Conservation (phyloP, 2,329 filamentous ascomycete genomes). For the Claviceps arundinis region DNA sequence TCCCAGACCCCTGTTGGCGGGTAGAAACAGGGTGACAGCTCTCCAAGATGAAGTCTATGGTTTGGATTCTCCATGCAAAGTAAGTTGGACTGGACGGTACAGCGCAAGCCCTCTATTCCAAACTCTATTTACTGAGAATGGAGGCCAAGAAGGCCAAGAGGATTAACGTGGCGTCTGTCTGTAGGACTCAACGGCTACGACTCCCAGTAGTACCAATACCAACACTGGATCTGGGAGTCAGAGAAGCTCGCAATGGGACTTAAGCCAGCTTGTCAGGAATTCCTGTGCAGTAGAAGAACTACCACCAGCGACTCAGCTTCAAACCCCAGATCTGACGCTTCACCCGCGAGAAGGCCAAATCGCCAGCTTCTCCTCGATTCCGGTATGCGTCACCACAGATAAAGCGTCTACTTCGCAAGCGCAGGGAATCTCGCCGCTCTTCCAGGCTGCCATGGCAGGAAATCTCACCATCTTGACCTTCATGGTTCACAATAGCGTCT, state of each 20-base stretch:
- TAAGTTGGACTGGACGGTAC: neutral
- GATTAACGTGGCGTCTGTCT: neutral
- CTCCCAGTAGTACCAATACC: neutral
- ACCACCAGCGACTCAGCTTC: neutral
- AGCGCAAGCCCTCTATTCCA: neutral
- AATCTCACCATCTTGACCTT: neutral
- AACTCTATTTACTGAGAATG: neutral
- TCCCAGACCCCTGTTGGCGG: neutral
- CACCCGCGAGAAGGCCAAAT: neutral
- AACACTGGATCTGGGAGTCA: neutral
- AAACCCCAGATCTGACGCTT: neutral
- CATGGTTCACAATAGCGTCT: neutral
- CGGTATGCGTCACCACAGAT: neutral
- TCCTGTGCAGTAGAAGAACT: neutral
- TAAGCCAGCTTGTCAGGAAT: neutral
- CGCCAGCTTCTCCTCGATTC: neutral
- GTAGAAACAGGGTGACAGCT: neutral
- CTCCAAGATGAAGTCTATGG: neutral
- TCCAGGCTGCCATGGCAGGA: neutral
- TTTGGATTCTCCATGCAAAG: neutral
- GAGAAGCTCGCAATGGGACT: neutral
- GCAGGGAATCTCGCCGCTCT: neutral
- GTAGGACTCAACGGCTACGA: neutral
- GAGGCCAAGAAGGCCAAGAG: neutral
- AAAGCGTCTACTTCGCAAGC: neutral